phyloP scores from a whole-genome alignment of 176 grass and related monocot species.

The Leersia perrieri region DNA sequence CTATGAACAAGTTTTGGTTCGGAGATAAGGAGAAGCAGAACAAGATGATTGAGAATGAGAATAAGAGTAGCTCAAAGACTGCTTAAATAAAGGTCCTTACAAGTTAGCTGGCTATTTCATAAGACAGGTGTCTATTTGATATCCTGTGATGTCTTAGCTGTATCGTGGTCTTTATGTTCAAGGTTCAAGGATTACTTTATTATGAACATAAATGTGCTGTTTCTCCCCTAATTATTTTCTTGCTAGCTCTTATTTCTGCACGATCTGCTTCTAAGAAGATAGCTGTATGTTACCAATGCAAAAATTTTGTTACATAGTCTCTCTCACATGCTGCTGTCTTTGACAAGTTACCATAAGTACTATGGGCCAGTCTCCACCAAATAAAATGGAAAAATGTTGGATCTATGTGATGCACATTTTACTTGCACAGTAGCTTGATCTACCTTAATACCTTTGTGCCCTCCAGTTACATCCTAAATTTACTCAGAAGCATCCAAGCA shows the following conservation, averaged over 20 bases:
- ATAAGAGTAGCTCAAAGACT: neutral
- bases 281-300: neutral
- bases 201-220: neutral
- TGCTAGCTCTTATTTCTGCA: constrained; percentile 10
- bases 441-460: neutral
- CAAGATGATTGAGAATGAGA: neutral
- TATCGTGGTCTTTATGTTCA: neutral
- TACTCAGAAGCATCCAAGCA: neutral
- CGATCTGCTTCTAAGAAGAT: neutral
- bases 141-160: neutral
- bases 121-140: constrained; percentile 2
- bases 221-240: neutral
- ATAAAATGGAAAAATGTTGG: constrained; percentile 16
- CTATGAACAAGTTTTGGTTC: neutral
- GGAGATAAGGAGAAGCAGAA: neutral
- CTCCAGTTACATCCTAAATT: neutral
- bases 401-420: neutral
- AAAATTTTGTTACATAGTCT: neutral
- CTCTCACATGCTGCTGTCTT: neutral
- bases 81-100: constrained; percentile 18
- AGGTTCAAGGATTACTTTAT: neutral
- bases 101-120: constrained; percentile 21
- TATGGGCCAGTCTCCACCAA: neutral
- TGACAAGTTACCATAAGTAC: neutral
- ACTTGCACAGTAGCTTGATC: constrained; percentile 2